Percentiles rank a stretch among this genome's conserved stretches.
phyloP scores from a whole-genome alignment of 2,329 filamentous ascomycete genomes.

The Podosphaera aphanis region DNA sequence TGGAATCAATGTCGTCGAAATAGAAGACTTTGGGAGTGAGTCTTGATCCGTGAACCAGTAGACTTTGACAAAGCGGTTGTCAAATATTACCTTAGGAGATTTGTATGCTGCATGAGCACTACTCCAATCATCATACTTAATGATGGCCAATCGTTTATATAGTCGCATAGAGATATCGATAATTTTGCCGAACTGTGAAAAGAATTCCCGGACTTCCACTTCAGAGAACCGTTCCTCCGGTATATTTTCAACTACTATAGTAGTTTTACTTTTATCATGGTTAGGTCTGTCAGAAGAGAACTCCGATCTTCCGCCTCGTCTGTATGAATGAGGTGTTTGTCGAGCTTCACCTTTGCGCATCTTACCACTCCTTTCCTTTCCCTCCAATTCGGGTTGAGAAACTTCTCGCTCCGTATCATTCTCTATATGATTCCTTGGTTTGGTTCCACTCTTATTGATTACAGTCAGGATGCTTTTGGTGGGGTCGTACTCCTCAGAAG shows the following conservation, averaged over 20 bases:
- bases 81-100: constrained; percentile 60
- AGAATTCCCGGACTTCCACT: constrained; percentile 41
- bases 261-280: constrained; percentile 36
- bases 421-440: constrained; percentile 1
- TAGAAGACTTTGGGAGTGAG: constrained; percentile 13
- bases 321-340: constrained; percentile 4
- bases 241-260: constrained; percentile 56
- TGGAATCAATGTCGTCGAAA: constrained; percentile 12
- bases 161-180: constrained; percentile 39
- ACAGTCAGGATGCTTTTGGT: constrained; percentile 22
- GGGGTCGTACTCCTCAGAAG: constrained; percentile 31
- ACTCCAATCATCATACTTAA: constrained; percentile 44
- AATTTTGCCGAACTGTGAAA: constrained; percentile 47
- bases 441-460: constrained; percentile 5
- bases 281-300: constrained; percentile 43
- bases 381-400: neutral
- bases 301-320: constrained; percentile 20
- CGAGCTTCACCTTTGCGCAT: neutral
- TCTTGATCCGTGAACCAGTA: constrained; percentile 45
- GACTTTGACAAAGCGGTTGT: constrained; percentile 68
- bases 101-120: constrained; percentile 47
- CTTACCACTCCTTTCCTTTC: neutral
- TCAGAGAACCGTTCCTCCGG: constrained; percentile 48
- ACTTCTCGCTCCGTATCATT: neutral
- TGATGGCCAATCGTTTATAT: constrained; percentile 41